Base-by-base conservation (phyloP, 1,284 basidiomycete species). In the Fomitiporia mediterranea region DNA sequence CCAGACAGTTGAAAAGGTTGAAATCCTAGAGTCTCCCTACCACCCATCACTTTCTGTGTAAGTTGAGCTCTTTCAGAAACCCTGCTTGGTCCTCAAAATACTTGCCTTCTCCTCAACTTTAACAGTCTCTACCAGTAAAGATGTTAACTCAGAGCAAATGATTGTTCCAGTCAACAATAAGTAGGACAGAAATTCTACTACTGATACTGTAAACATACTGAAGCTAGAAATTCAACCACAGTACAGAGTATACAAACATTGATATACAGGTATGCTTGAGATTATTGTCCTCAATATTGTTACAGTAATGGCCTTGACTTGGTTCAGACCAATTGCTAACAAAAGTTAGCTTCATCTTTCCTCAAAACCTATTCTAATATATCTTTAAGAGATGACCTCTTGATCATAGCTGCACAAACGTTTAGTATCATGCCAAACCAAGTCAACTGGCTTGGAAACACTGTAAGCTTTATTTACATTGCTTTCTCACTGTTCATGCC, bases 281-380 rank as follows among this genome's bases (percentile, higher is more conserved):
- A 70, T 91, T 60, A 86, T 85, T 56, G 37, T 82, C 7, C 68
- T 91, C 21, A 86, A 83, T 55, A 66, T 84, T 32, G 75, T 81
- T 8, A 73, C 77, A 1, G 86, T 79, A 1, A 82, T 87, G 80
- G 70, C 76, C 9, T 81, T 80, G 77, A 77, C 84, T 2, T 82
- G 80, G 86, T 91, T 91, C 65, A 88, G 87, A 7, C 86, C 89
- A 1, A 89, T 91, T 53, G 74, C 89, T 0, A 82, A 81, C 44
- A 68, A 81, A 60, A 75, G 88, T 89, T 57, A 37, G 71, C 62
- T 39, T 28, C 23, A 28, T 39, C 19, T 42, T 27, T 6, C 8
- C n/a, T 15, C 6, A 35, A n/a, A 17, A 17, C 7, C 40, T 43
- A 19, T n/a, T 34, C 7, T 19, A 6, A 6, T 23, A 8, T n/a